Evolutionary conservation across 2,329 filamentous ascomycete genomes (phyloP), one percentile per base, ranked within the genome.

Genomic region (Monosporascus sp.): DNA sequence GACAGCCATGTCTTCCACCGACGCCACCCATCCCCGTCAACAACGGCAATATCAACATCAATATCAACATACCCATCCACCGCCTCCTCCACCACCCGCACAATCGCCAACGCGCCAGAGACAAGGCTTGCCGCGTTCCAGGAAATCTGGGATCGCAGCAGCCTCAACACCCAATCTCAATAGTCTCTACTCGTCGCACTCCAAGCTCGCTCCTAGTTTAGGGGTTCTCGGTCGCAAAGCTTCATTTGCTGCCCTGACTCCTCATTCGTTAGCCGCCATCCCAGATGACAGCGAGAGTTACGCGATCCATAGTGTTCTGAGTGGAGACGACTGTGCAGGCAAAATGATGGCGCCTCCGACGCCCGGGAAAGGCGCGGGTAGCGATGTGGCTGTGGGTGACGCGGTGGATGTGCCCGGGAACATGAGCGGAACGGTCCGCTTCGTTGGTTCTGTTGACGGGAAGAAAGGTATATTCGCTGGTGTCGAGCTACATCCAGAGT

Each of bases 401-500:
- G 70, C 78, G 37, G 93, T 97, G 57, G 92, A 97, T 62, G 93
- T 97, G 47, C 92, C 93, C 2, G 94, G 94, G 43, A 90, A 87
- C 69, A 96, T 99, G 91, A 78, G 87, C 60, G 94, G 94, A 48
- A 88, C 84, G 2, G 86, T 97, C 60, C 93, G 89, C 68, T 99
- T 96, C 68, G 78, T 97, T 57, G 94, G 94, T 45, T 78, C 78
- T 40, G 93, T 99, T 41, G 83, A 86, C 62, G 92, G 92, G 58
- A 97, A 96, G 76, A 91, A 88, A 62, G 94, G 94, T 49, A 82
- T 83, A 20, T 99, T 99, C 76, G 91, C 90, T 35, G 94, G 94
- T 46, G 89, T 99, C 37, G 94, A 99, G 72, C 78, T 99, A 58
- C 84, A 87, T 64, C 77, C 82, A 51, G 89, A 96, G 61, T 95